Evolutionary conservation across 129 eudicot genomes (phyloP).

Genomic region (Escallonia herrerae): DNA sequence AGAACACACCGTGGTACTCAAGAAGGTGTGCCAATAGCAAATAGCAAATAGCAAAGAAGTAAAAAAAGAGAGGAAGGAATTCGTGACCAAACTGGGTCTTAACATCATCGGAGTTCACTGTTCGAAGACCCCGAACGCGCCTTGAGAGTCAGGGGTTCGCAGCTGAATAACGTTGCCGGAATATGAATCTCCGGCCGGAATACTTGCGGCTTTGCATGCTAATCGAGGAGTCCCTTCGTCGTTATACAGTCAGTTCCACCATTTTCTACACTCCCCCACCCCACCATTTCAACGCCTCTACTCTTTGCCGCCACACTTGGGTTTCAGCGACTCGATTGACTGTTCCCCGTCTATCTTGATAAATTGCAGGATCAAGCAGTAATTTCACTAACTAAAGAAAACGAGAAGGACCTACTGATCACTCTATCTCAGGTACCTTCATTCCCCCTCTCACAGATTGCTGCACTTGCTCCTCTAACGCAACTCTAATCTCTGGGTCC

Average conservation of each 20-base stretch:
- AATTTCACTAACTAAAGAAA: slow-evolving; percentile 19
- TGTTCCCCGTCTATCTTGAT: background rate
- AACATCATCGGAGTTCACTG: too few relatives aligned
- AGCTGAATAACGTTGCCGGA: background rate
- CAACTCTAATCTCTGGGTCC: slow-evolving; percentile 13
- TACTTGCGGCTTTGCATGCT: slow-evolving; percentile 22
- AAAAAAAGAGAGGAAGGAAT: too few relatives aligned
- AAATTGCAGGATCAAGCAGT: slow-evolving; percentile 12
- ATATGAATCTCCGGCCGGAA: slow-evolving; percentile 17
- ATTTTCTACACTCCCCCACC: slow-evolving; percentile 13
- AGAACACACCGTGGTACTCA: too few relatives aligned
- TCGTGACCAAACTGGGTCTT: too few relatives aligned
- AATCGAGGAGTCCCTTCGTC: slow-evolving; percentile 16
- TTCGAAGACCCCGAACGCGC: too few relatives aligned
- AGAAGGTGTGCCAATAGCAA: too few relatives aligned
- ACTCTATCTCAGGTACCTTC: slow-evolving; percentile 42
- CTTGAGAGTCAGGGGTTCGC: too few relatives aligned
- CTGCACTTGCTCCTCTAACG: background rate
- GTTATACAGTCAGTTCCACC: slow-evolving; percentile 14
- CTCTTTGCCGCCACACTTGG: background rate
- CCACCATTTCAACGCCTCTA: background rate
- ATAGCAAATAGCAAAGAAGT: too few relatives aligned
- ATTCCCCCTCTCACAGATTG: background rate
- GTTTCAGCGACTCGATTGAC: background rate
- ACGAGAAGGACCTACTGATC: slow-evolving; percentile 38